Percentiles rank a stretch among this genome's conserved stretches.
Conservation (phyloP, 352 stramenopile genomes). For the Phytopythium mirpurense region DNA sequence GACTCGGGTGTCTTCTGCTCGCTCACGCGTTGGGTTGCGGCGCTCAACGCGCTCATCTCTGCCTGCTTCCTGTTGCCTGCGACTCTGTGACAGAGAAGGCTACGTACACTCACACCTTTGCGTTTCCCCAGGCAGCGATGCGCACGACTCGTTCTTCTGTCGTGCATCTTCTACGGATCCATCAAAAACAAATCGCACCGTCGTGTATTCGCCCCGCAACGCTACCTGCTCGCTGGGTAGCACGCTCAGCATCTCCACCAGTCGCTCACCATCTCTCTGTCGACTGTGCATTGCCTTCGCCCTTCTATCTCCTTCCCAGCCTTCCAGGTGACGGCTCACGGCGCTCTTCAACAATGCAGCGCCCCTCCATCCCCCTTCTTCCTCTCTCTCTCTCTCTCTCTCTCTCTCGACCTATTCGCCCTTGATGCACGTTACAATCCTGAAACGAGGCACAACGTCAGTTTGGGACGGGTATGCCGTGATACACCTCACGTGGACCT, state of each 20-base stretch:
- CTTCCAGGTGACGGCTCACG: neutral
- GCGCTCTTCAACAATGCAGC: neutral
- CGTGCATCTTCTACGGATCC: too few species aligned
- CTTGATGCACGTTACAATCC: constrained; percentile 90
- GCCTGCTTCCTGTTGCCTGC: too few species aligned
- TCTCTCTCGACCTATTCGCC: constrained; percentile 59
- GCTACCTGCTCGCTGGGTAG: neutral
- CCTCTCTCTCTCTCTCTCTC: too few species aligned
- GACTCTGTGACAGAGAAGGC: too few species aligned
- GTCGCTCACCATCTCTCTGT: neutral
- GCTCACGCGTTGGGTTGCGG: neutral
- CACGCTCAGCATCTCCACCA: neutral
- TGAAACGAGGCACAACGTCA: constrained; percentile 13
- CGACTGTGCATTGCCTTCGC: neutral
- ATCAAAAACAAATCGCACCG: neutral
- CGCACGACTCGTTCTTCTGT: neutral
- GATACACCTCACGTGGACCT: neutral
- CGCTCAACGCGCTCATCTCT: neutral
- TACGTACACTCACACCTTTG: constrained; percentile 33
- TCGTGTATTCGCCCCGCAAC: neutral
- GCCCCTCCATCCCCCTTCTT: too few species aligned
- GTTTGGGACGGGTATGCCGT: constrained; percentile 6
- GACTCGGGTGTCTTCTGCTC: constrained; percentile 18
- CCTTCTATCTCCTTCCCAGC: neutral
- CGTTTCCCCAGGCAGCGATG: constrained; percentile 17